A percentile compares a stretch with the other conserved stretches of the same genome.
phyloP scores from a whole-genome alignment of 768 basidiomycete genomes.

The Leccinum incarnatum region DNA sequence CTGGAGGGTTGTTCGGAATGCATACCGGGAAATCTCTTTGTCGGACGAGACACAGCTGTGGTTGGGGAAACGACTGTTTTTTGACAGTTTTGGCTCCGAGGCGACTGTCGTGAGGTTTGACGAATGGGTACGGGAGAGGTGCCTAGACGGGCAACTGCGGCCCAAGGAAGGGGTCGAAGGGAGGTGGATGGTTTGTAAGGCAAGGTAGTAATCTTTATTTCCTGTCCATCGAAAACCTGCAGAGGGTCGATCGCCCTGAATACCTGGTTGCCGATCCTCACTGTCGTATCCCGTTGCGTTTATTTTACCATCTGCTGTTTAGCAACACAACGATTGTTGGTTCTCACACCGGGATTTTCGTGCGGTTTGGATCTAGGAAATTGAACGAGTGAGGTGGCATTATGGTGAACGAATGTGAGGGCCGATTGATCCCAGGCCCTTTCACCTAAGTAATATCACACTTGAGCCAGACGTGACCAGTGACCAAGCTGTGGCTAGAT shows the following conservation, averaged over 20 bases:
- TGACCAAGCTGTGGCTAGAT: not conserved
- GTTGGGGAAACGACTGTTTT: slow-evolving; percentile 48
- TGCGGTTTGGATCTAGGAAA: not conserved
- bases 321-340: not conserved
- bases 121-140: slow-evolving; percentile 51
- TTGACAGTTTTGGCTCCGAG: slow-evolving; percentile 37
- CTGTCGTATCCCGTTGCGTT: not conserved
- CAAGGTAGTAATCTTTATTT: slow-evolving; percentile 27
- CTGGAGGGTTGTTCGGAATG: slow-evolving; percentile 58
- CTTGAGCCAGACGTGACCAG: not conserved
- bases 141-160: slow-evolving; percentile 45
- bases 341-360: not conserved
- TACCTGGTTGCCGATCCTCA: not conserved
- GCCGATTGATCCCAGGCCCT: not conserved
- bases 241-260: not conserved
- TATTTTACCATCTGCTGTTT: too few relatives aligned
- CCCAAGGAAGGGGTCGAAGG: slow-evolving; percentile 56
- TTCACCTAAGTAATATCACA: not conserved
- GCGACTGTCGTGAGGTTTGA: slow-evolving; percentile 35
- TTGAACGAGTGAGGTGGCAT: not conserved
- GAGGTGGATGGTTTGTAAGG: slow-evolving; percentile 61
- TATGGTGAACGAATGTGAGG: not conserved
- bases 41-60: slow-evolving; percentile 42
- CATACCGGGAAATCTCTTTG: slow-evolving; percentile 58
- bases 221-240: not conserved